Evolutionary conservation across 2,329 filamentous ascomycete species (phyloP).

Genomic region (Exophiala dermatitidis): DNA sequence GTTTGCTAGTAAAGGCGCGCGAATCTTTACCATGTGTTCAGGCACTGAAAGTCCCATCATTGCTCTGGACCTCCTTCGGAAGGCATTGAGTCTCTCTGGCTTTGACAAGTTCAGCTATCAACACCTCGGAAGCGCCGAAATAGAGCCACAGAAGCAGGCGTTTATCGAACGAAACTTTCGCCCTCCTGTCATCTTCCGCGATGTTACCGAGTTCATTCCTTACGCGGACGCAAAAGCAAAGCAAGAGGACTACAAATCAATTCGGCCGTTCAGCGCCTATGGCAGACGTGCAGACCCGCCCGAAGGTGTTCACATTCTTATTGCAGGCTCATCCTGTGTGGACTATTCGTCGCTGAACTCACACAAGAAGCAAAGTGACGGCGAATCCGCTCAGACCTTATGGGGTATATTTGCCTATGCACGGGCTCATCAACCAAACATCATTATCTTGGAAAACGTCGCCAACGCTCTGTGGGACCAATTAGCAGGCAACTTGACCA

Average conservation of each 20-base stretch:
- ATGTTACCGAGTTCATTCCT: conserved; percentile 50
- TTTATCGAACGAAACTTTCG: conserved; percentile 57
- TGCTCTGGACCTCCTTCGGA: conserved; percentile 52
- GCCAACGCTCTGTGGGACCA: conserved; percentile 51
- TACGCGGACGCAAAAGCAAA: conserved; percentile 32
- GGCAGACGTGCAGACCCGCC: conserved; percentile 55
- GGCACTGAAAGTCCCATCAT: conserved; percentile 70
- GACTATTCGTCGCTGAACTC: conserved; percentile 65
- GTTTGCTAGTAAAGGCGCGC: conserved; percentile 37
- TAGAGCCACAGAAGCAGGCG: conserved; percentile 56
- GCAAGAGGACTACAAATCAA: conserved; percentile 6
- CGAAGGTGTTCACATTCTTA: conserved; percentile 53
- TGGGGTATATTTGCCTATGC: conserved; percentile 54
- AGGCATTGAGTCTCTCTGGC: conserved; percentile 34
- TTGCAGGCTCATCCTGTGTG: conserved; percentile 69
- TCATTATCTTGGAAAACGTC: conserved; percentile 70
- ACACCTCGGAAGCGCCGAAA: conserved; percentile 58
- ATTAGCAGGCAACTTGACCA: conserved; percentile 41
- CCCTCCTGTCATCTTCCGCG: conserved; percentile 49
- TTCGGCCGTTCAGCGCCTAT: conserved; percentile 52
- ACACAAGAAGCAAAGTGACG: conserved; percentile 44
- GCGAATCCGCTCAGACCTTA: conserved; percentile 62
- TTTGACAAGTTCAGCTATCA: conserved; percentile 39
- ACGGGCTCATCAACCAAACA: conserved; percentile 48
- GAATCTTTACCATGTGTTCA: conserved; percentile 67